A percentile compares a stretch with the other conserved stretches of the same genome.
phyloP scores from a whole-genome alignment of 2,329 filamentous ascomycete genomes.

The Onygenales sp. region DNA sequence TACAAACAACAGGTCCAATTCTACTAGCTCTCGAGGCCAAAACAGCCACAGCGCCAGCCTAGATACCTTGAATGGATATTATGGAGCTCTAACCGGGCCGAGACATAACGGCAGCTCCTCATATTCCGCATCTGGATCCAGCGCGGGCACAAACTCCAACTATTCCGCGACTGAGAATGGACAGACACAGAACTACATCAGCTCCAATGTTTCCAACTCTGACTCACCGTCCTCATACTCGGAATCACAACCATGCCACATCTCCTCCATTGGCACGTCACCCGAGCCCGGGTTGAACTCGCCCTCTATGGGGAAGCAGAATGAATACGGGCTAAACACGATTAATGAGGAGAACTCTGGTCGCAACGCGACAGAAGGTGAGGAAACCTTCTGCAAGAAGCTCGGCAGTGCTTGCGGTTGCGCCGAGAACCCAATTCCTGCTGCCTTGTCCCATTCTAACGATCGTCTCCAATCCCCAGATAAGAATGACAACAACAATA shows the following conservation, averaged over 20 bases:
- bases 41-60: not conserved
- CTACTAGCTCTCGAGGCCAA: not conserved
- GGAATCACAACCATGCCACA: conserved; percentile 35
- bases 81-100: not conserved
- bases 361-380: conserved; percentile 28
- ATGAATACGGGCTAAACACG: conserved; percentile 22
- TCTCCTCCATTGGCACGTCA: conserved; percentile 42
- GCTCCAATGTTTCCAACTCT: conserved; percentile 30
- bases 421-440: conserved; percentile 34
- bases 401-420: conserved; percentile 38
- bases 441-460: conserved; percentile 20
- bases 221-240: conserved; percentile 41
- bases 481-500: not conserved
- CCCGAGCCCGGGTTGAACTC: conserved; percentile 38
- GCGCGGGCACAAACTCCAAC: conserved; percentile 13
- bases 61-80: not conserved
- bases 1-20: not conserved
- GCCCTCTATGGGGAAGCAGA: conserved; percentile 27
- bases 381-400: conserved; percentile 36
- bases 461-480: conserved; percentile 13
- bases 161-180: conserved; percentile 7
- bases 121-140: conserved; percentile 3
- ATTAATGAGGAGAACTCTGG: conserved; percentile 23
- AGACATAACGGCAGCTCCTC: conserved; percentile 3
- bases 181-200: conserved; percentile 16